phyloP scores from a whole-genome alignment of 176 grass and related monocot genomes.

The Juncus inflexus region DNA sequence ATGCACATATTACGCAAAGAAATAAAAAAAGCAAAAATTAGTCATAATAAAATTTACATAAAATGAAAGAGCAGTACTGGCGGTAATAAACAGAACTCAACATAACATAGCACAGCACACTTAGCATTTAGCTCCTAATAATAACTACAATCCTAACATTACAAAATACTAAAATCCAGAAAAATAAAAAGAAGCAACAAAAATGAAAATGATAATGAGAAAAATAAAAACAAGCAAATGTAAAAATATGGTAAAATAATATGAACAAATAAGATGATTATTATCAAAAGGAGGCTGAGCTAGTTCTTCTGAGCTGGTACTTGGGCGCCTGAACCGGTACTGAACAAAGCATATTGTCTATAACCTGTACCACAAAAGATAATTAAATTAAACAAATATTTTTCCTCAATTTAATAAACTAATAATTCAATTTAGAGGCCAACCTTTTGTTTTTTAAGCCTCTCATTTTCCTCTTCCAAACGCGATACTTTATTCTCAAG shows the following conservation, averaged over 20 bases:
- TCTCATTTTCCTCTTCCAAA: slow-evolving; percentile 82
- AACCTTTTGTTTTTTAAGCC: slow-evolving; percentile 89
- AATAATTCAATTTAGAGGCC: background rate
- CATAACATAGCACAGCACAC: too few relatives aligned
- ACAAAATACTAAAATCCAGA: slow-evolving; percentile 32
- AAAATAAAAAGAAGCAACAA: slow-evolving; percentile 27
- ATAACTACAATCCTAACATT: slow-evolving; percentile 30
- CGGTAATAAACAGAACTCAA: too few relatives aligned
- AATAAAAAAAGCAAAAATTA: too few relatives aligned
- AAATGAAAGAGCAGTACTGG: too few relatives aligned
- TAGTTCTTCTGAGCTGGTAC: slow-evolving; percentile 82
- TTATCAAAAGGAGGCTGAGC: slow-evolving; percentile 48
- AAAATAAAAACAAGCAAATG: slow-evolving; percentile 39
- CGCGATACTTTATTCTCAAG: slow-evolving; percentile 94
- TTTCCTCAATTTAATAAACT: background rate
- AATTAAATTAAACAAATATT: background rate
- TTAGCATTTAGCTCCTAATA: too few relatives aligned
- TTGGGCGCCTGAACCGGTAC: slow-evolving; percentile 49
- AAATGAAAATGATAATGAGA: slow-evolving; percentile 12
- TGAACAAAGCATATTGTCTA: slow-evolving; percentile 59
- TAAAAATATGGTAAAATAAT: slow-evolving; percentile 36
- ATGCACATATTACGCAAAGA: too few relatives aligned
- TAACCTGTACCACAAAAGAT: slow-evolving; percentile 42
- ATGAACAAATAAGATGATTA: slow-evolving; percentile 24
- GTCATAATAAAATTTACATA: too few relatives aligned